These are phyloP conservation scores for Psidium guajava DNA, from an alignment of 345 rosid species.

Conservation along the genomic window DNA sequence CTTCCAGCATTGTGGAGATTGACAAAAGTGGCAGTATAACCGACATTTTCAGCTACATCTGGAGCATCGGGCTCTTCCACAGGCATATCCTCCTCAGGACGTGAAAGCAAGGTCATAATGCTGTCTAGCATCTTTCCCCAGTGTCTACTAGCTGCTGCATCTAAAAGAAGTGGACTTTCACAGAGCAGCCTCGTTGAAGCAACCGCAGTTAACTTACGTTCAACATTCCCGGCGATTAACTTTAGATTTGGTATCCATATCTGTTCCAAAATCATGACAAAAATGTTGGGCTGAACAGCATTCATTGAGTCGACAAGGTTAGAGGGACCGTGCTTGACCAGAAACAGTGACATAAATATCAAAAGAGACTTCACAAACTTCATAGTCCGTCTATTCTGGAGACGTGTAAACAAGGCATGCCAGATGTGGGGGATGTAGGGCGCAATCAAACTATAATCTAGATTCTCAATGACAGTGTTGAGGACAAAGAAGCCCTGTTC, in stretches of 20 bases:
- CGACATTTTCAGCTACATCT: slow-evolving; percentile 68
- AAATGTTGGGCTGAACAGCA: slow-evolving; percentile 61
- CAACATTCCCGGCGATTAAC: slow-evolving; percentile 64
- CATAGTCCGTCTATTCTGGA: slow-evolving; percentile 47
- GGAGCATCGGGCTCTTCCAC: slow-evolving; percentile 89
- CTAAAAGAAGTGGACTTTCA: slow-evolving; percentile 59
- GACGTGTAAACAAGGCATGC: slow-evolving; percentile 62
- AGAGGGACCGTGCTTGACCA: slow-evolving; percentile 77
- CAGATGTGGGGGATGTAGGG: slow-evolving; percentile 57
- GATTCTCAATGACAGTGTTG: slow-evolving; percentile 79
- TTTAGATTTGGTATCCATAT: slow-evolving; percentile 86
- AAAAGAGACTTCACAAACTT: slow-evolving; percentile 73
- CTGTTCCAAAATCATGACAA: slow-evolving; percentile 54
- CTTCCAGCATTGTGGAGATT: slow-evolving; percentile 85
- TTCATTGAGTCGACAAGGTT: slow-evolving; percentile 68
- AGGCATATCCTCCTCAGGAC: slow-evolving; percentile 72
- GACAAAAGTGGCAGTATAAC: slow-evolving; percentile 72
- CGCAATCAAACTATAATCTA: slow-evolving; percentile 53
- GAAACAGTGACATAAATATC: slow-evolving; percentile 81
- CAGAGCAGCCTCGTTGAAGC: slow-evolving; percentile 76
- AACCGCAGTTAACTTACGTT: slow-evolving; percentile 68
- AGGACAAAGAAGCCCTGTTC: slow-evolving; percentile 95
- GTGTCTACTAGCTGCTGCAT: slow-evolving; percentile 39
- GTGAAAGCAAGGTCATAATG: slow-evolving; percentile 71
- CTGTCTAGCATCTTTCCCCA: slow-evolving; percentile 90